A percentile compares a stretch with the other conserved stretches of the same genome.
Evolutionary conservation across 2,329 filamentous ascomycete species (phyloP).

Genomic region (Colletotrichum tofieldiae): DNA sequence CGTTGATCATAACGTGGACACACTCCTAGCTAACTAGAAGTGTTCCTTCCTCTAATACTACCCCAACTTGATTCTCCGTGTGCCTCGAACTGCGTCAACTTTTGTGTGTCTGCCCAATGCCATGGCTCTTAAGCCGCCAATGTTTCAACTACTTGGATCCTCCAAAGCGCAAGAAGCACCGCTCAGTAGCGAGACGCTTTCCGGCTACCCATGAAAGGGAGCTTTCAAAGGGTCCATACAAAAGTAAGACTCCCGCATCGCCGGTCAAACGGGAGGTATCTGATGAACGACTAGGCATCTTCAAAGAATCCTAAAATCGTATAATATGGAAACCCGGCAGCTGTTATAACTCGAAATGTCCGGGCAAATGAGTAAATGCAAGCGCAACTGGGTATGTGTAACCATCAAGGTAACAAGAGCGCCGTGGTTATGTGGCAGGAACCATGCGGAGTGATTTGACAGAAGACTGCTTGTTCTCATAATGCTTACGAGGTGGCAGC

Average conservation of each 20-base stretch:
- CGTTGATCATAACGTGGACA: neutral
- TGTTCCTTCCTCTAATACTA: neutral
- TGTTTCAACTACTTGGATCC: neutral
- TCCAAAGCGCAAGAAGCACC: neutral
- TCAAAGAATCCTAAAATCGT: neutral
- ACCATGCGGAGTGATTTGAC: constrained; percentile 5
- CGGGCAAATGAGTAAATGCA: neutral
- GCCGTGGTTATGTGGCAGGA: neutral
- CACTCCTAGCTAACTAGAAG: constrained; percentile 6
- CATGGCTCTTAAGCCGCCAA: neutral
- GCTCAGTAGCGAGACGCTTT: neutral
- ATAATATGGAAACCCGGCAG: neutral
- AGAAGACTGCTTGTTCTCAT: neutral
- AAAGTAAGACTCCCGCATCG: neutral
- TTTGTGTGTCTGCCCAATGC: constrained; percentile 5
- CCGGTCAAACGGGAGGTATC: neutral
- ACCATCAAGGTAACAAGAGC: constrained; percentile 11
- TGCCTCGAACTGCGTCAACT: neutral
- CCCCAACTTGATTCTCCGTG: neutral
- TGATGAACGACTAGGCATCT: neutral
- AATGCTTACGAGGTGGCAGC: constrained; percentile 50
- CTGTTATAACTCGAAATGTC: neutral
- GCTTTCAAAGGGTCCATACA: neutral
- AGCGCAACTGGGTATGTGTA: constrained; percentile 16
- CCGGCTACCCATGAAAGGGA: neutral